Conservation (phyloP, 1,139 yeast species). For the Geotrichum klebahnii region DNA sequence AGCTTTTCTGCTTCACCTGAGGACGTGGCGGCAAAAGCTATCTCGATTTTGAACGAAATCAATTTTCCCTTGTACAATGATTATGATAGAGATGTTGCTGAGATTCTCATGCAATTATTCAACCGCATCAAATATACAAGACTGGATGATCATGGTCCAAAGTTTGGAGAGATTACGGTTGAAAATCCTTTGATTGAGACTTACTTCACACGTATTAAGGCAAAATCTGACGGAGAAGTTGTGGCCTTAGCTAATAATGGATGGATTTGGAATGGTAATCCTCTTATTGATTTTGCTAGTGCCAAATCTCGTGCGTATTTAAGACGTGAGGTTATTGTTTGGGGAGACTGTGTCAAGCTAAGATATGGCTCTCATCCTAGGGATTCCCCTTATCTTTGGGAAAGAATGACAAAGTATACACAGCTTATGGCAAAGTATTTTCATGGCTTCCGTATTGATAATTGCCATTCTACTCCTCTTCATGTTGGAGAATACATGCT, state of each 20-base stretch:
- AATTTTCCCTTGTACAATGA: constrained; percentile 68
- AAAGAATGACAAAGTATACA: constrained; percentile 77
- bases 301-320: constrained; percentile 71
- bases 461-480: constrained; percentile 92
- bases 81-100: constrained; percentile 67
- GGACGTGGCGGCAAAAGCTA: constrained; percentile 45
- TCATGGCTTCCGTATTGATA: constrained; percentile 88
- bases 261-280: constrained; percentile 98
- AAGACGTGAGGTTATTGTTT: constrained; percentile 87
- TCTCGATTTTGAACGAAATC: constrained; percentile 64
- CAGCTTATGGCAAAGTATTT: constrained; percentile 69
- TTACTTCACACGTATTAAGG: constrained; percentile 71
- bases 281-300: constrained; percentile 89
- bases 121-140: constrained; percentile 75
- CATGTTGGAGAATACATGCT: constrained; percentile 88
- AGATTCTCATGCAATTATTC: constrained; percentile 62
- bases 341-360: constrained; percentile 96
- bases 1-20: constrained; percentile 26
- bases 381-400: constrained; percentile 89
- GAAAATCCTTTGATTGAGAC: constrained; percentile 71
- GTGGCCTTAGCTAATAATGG: constrained; percentile 86
- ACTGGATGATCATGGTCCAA: constrained; percentile 76
- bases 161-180: constrained; percentile 56
- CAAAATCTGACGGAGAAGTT: constrained; percentile 47
- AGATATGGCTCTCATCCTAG: constrained; percentile 72